A percentile compares a stretch with the other conserved stretches of the same genome.
These are phyloP conservation scores for Penicillium hordei DNA, from an alignment of 2,329 filamentous ascomycete genomes.

Conservation along the genomic window DNA sequence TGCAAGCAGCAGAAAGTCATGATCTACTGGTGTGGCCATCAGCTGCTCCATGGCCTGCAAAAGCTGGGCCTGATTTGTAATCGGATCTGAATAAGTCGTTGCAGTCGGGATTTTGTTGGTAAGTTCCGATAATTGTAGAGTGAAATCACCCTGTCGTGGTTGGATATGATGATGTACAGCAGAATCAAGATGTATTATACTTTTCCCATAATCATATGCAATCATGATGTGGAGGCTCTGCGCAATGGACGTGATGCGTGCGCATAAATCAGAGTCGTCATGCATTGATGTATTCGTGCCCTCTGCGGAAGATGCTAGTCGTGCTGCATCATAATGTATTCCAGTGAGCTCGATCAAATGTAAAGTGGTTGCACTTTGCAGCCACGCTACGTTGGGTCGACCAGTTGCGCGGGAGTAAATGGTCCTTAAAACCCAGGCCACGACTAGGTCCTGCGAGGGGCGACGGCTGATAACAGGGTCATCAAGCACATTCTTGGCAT, in stretches of 20 bases:
- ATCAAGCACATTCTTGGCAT: conserved; percentile 49
- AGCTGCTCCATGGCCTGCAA: conserved; percentile 13
- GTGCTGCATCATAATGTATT: conserved; percentile 16
- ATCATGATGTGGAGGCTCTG: conserved; percentile 32
- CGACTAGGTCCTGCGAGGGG: conserved; percentile 28
- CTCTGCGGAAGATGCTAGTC: conserved; percentile 15
- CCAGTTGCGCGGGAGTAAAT: conserved; percentile 53
- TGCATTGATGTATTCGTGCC: conserved; percentile 1
- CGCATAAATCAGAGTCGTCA: conserved; percentile 19
- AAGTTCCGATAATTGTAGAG: conserved; percentile 19
- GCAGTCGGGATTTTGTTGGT: conserved; percentile 13
- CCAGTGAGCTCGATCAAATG: conserved; percentile 55
- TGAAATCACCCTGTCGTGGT: conserved; percentile 17
- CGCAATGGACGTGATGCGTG: conserved; percentile 31
- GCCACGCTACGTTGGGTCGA: conserved; percentile 54
- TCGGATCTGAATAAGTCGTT: neutral
- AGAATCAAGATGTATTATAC: conserved; percentile 26
- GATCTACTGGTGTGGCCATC: conserved; percentile 13
- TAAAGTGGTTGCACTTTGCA: conserved; percentile 56
- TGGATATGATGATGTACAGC: conserved; percentile 8
- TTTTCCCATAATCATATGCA: conserved; percentile 37
- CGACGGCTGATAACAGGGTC: conserved; percentile 28
- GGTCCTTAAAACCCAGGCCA: conserved; percentile 52
- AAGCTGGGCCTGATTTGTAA: conserved; percentile 8
- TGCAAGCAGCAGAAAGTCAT: conserved; percentile 35